Evolutionary conservation across 306 rosid species (phyloP), one percentile per base, ranked within the genome.

Genomic region (Vicia villosa): DNA sequence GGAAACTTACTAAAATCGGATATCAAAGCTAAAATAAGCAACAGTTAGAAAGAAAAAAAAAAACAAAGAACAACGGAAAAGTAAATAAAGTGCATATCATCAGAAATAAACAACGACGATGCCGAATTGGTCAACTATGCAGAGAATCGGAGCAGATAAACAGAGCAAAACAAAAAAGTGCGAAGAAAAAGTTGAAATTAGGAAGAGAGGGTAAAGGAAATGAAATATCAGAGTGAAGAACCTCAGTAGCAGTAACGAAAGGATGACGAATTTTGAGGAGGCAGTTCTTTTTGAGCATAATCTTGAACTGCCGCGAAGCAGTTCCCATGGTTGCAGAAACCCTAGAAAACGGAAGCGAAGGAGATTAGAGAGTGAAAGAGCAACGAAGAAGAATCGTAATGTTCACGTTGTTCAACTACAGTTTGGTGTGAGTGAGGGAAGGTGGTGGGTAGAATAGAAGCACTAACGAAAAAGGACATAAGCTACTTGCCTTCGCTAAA

Each of bases 261-360:
- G 98, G 98, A 41, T 94, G 97, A 50, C 98, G 98, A 71, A 85
- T 81, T 75, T 94, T 94, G 92, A 90, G 98, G 54, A 94, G 97
- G 85, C 92, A 94, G 60, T 90, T 93, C 86, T 93, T 93, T 70
- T 94, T 78, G 52, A 93, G 97, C 96, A 93, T 93, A 10, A 84
- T 83, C 86, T 90, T 87, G 77, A 94, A 81, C 89, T 94, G 96
- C 41, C 96, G 80, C 74, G 75, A 37, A 12, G 87, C 84, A 63
- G 83, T 81, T 56, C 87, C 95, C 98, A 94, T 90, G 76, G 73
- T 72, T 54, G 75, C 64, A 12, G 6, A 43, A 81, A 79, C 74
- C 86, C 82, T 73, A 80, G 19, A 69, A 43, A 16, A 2, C 24
- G 72, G 37, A 61, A 10, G 13, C 5, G 6, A 6, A 46, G 77